Percentiles rank a stretch among this genome's conserved stretches.
These are phyloP conservation scores for Claviceps monticola DNA, from an alignment of 2,329 filamentous ascomycete species.

Conservation along the genomic window DNA sequence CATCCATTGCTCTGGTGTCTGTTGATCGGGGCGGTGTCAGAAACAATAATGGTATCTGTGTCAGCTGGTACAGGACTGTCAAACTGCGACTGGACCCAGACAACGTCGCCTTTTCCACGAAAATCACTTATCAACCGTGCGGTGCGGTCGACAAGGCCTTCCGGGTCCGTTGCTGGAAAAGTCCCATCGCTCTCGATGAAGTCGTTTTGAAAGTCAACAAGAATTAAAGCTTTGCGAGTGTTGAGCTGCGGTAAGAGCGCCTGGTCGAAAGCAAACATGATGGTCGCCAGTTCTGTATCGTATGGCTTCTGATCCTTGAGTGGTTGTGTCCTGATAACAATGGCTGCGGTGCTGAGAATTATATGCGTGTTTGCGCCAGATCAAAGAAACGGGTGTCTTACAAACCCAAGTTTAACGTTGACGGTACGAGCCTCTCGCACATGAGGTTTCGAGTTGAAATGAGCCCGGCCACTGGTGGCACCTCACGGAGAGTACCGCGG, in stretches of 20 bases:
- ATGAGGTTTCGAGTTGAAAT: background rate
- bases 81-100: conserved; percentile 76
- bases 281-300: background rate
- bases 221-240: conserved; percentile 57
- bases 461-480: background rate
- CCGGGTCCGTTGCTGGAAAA: conserved; percentile 48
- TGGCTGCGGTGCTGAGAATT: background rate
- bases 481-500: background rate
- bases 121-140: conserved; percentile 56
- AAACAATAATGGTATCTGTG: conserved; percentile 35
- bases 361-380: too few species aligned
- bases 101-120: conserved; percentile 54
- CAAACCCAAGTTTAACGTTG: background rate
- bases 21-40: conserved; percentile 17
- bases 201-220: conserved; percentile 84
- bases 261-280: conserved; percentile 44
- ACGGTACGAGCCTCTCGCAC: background rate
- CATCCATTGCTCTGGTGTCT: conserved; percentile 7
- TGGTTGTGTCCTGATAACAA: background rate
- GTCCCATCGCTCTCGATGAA: conserved; percentile 59
- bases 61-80: conserved; percentile 44
- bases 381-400: background rate
- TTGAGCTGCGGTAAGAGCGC: conserved; percentile 40
- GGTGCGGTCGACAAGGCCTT: conserved; percentile 54
- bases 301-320: background rate